A percentile compares a stretch with the other conserved stretches of the same genome.
phyloP scores from a whole-genome alignment of 208 protist species.

The Crithidia acanthocephali region DNA sequence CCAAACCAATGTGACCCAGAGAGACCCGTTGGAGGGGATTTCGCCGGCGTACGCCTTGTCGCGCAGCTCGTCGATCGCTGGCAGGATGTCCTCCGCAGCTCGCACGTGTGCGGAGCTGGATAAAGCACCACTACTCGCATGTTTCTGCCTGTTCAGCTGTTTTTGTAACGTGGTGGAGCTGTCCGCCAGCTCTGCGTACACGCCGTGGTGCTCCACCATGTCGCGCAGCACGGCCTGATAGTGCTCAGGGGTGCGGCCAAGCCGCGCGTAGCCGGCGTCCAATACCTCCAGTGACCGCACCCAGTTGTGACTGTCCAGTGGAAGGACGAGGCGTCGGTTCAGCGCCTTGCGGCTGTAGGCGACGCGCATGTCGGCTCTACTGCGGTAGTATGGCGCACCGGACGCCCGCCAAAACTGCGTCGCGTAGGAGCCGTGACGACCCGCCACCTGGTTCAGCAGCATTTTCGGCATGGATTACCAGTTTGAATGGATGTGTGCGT shows the following conservation, averaged over 20 bases:
- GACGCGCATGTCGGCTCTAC: slow-evolving; percentile 44
- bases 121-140: not conserved
- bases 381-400: slow-evolving; percentile 30
- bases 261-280: slow-evolving; percentile 63
- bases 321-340: slow-evolving; percentile 81
- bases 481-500: not conserved
- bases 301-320: slow-evolving; percentile 83
- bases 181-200: slow-evolving; percentile 19
- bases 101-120: not conserved
- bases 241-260: slow-evolving; percentile 68
- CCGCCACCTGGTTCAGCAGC: slow-evolving; percentile 49
- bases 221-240: slow-evolving; percentile 75
- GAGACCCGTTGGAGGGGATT: slow-evolving; percentile 50
- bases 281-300: slow-evolving; percentile 83
- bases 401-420: slow-evolving; percentile 75
- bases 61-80: slow-evolving; percentile 58
- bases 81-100: slow-evolving; percentile 9
- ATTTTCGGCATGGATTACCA: not conserved
- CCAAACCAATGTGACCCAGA: slow-evolving; percentile 85
- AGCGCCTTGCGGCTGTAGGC: slow-evolving; percentile 71
- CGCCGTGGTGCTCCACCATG: slow-evolving; percentile 50
- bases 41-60: slow-evolving; percentile 73
- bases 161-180: too few species aligned
- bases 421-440: slow-evolving; percentile 75
- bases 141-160: too few species aligned